These are phyloP conservation scores for Tetracladium setigerum DNA, from an alignment of 495 filamentous ascomycete species.

Conservation along the genomic window DNA sequence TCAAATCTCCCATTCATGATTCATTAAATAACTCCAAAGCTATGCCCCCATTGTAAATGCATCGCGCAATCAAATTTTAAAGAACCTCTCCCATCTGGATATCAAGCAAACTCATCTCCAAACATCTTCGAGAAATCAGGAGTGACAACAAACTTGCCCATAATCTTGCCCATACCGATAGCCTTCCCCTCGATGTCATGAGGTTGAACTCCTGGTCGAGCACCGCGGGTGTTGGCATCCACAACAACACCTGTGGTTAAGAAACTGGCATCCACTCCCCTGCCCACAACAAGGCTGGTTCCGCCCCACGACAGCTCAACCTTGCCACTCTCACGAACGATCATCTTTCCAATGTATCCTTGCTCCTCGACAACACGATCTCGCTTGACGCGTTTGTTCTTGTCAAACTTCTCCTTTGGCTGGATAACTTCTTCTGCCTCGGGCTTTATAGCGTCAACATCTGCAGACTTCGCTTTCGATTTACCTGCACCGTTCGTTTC, in stretches of 20 bases:
- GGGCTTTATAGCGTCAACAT: not conserved
- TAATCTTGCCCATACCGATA: conserved; percentile 48
- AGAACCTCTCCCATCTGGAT: too few relatives aligned
- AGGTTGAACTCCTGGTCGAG: conserved; percentile 24
- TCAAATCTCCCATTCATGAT: too few relatives aligned
- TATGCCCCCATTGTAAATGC: too few relatives aligned
- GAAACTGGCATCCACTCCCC: conserved; percentile 35
- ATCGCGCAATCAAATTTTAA: too few relatives aligned
- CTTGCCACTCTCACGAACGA: conserved; percentile 51
- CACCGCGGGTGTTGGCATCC: conserved; percentile 2
- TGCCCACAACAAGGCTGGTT: conserved; percentile 34
- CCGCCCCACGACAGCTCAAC: conserved; percentile 57
- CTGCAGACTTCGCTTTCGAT: not conserved
- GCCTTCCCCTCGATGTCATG: conserved; percentile 29
- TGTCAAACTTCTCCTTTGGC: conserved; percentile 2
- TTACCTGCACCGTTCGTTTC: conserved; percentile 8
- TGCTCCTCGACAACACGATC: conserved; percentile 18
- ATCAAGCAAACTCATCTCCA: not conserved
- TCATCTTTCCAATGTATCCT: conserved; percentile 51
- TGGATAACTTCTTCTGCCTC: conserved; percentile 7
- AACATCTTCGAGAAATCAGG: conserved; percentile 39
- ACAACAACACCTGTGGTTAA: conserved; percentile 35
- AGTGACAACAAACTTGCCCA: conserved; percentile 49
- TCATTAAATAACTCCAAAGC: too few relatives aligned
- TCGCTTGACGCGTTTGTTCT: conserved; percentile 5